Conservation (phyloP, 140 eudicot species). For the Anethum foeniculum region DNA sequence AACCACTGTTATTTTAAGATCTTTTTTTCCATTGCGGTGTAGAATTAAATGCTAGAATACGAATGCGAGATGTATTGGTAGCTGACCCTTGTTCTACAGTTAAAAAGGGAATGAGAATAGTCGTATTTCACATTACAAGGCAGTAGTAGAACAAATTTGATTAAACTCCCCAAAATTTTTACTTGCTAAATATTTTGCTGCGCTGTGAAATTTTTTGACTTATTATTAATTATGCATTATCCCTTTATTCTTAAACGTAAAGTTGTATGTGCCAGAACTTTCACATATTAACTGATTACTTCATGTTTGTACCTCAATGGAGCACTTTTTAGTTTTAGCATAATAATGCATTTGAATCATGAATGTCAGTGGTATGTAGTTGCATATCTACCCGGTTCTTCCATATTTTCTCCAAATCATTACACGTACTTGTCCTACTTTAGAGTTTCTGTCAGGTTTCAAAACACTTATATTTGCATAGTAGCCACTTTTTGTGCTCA, state of each 20-base stretch:
- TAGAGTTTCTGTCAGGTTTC: neutral
- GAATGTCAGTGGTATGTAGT: neutral
- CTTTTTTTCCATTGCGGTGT: neutral
- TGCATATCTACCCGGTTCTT: neutral
- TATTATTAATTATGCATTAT: neutral
- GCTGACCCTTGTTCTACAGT: neutral
- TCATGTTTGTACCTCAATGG: neutral
- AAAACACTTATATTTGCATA: neutral
- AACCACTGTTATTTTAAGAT: neutral
- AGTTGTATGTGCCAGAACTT: neutral
- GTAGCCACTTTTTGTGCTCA: neutral
- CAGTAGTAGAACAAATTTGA: neutral
- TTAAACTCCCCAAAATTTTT: neutral
- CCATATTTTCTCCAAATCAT: neutral
- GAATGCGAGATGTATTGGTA: neutral
- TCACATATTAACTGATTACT: neutral
- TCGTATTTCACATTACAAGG: neutral
- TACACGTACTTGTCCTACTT: neutral
- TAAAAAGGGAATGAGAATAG: neutral
- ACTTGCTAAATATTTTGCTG: neutral
- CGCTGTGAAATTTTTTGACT: neutral
- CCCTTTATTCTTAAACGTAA: neutral
- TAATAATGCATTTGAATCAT: neutral
- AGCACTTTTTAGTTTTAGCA: neutral
- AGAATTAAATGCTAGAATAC: neutral